Base-by-base conservation (phyloP, 2,329 filamentous ascomycete genomes). In the Pseudopyrenochaeta lycopersici region DNA sequence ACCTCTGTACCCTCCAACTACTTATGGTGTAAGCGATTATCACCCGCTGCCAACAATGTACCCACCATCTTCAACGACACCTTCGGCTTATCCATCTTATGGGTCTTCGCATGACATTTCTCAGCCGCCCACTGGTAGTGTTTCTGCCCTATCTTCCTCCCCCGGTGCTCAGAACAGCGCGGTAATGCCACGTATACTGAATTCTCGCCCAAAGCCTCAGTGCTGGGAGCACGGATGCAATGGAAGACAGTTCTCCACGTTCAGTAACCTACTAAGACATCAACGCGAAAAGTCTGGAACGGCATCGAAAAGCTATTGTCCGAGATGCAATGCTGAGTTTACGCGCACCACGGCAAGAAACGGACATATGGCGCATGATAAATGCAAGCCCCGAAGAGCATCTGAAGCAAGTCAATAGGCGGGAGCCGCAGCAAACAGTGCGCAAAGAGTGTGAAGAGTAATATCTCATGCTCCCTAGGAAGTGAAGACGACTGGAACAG, bases 151-250 rank as follows among this genome's bases (percentile, higher is more conserved):
- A n/a, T 63, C 68, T 17, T 65, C 70, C 14, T 68, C 65, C 7
- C 68, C 71, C 32, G 54, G 54, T 10, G 61, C 56, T 20, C 68
- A 70, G 48, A 56, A 55, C 30, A 68, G 54, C 52, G 58, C 64
- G 23, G 64, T 72, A 9, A 69, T 67, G 67, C 73, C 69, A 14
- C 84, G 90, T 54, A 86, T 92, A 14, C 83, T 92, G 15, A 89
- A 90, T 73, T 88, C 87, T 64, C 85, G 90, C 61, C 92, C 92
- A n/a, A 96, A 96, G 78, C 92, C 93, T 40, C 92, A 96, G 73
- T 97, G 94, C 77, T 98, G 91, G 91, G 94, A 97, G 56, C 94
- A 98, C 71, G 94, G 93, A 10, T 98, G 94, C 81, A 97, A 97
- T 68, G 94, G 94, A 17, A 88, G 93, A 27, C 91, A 96, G 70